Evolutionary conservation across 192 early-diverging fungal species (phyloP).

Genomic region (Linnemannia exigua): DNA sequence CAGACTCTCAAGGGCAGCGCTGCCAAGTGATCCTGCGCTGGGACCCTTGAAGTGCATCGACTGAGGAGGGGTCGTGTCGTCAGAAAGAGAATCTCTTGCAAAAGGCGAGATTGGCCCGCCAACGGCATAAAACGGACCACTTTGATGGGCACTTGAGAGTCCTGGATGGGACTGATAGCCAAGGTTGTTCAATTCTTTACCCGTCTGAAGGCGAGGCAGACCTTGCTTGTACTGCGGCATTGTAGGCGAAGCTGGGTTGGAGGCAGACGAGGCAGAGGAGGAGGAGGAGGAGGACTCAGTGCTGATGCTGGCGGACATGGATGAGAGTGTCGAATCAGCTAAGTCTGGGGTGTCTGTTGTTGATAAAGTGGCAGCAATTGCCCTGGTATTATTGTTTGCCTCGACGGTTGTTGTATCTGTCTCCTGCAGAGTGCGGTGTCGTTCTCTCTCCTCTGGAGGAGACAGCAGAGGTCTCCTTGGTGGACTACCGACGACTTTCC

Average conservation of each 20-base stretch:
- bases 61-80: constrained; percentile 8
- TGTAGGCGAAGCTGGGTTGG: constrained; percentile 26
- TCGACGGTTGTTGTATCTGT: constrained; percentile 18
- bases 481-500: constrained; percentile 74
- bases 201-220: constrained; percentile 1
- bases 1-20: background rate
- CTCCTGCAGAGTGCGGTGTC: constrained; percentile 7
- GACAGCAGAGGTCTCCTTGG: constrained; percentile 68
- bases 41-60: constrained; percentile 43
- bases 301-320: constrained; percentile 22
- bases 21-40: constrained; percentile 21
- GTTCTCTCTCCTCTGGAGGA: constrained; percentile 57
- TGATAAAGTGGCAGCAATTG: background rate
- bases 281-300: constrained; percentile 28
- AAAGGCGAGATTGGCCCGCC: constrained; percentile 15
- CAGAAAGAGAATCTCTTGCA: background rate
- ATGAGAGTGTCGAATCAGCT: constrained; percentile 30
- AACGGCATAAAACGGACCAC: background rate
- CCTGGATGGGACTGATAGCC: background rate
- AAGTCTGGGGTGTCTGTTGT: constrained; percentile 14
- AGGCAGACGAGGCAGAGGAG: constrained; percentile 24
- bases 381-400: background rate
- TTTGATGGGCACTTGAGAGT: background rate
- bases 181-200: background rate
- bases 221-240: constrained; percentile 32